Base-by-base conservation (phyloP, 345 rosid genomes). In the Viola odorata region DNA sequence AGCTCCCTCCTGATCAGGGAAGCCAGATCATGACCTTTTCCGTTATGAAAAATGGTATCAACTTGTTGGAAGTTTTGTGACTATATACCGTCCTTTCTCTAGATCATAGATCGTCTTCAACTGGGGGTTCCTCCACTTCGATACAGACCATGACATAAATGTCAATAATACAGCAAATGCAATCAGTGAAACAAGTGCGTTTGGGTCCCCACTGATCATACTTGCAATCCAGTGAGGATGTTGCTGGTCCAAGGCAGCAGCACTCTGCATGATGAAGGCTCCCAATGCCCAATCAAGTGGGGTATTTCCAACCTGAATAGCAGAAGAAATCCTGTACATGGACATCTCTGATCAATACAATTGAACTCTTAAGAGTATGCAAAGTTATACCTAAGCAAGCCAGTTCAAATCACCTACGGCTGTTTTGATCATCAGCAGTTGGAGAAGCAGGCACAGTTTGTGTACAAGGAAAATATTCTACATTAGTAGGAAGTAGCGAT, bases 271-370 rank as follows among this genome's bases (percentile, higher is more conserved):
- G 70, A 94, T 90, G 79, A 90, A 90, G 67, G 97, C 95, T 59
- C 99, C 97, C 60, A 86, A 63, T 36, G 99, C 91, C 97, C 97
- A 90, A 63, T 90, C 99, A 5, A 94, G 90, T 8, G 96, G 95
- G 64, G 79, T 76, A 58, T 79, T 80, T 61, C 81, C 87, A 62
- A 84, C 95, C 61, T 81, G 82, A 70, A 76, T 88, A n/a, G 86
- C 84, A 70, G 66, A 84, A 51, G 38, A 61, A 37, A 88, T 77
- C 82, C 96, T 87, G 85, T 66, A 73, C 55, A 55, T 48, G 50
- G 8, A 13, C 16, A 62, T 40, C 39, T 17, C 61, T 14, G 3
- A 36, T 63, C 62, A 61, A 48, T 45, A 37, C n/a, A 17, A 60
- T 55, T 62, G 15, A 37, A 23, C 50, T 37, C 15, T 14, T n/a